Base-by-base conservation (phyloP, 176 grass and related monocot genomes). In the Cymbopogon citratus region DNA sequence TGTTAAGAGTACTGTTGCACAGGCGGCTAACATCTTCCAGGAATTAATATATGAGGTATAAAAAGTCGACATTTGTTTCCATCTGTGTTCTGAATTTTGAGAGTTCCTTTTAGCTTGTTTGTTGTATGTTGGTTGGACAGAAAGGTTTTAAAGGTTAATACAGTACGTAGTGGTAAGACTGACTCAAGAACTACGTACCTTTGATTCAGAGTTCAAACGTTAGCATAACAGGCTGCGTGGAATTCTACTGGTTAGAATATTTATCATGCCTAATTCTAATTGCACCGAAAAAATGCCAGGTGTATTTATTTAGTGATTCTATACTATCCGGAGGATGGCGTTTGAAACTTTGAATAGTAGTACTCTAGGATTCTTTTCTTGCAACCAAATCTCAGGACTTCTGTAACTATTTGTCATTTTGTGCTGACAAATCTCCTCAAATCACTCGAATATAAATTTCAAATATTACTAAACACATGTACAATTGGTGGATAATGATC, bases 121-220 rank as follows among this genome's bases (percentile, higher is more conserved):
- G 63, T 51, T 76, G 26, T 11, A 39, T 15, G 71, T 75, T 80
- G 29, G 64, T 71, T 89, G 77, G 54, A 64, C 77, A 65, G 19
- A 76, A 81, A 81, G 13, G 64, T 11, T 67, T 46, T 44, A 28
- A 80, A 81, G 41, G 34, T 56, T 76, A 14, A 27, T 40, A 9
- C 23, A 51, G 24, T 26, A 38, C 11, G 21, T 35, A 57, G 29
- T 75, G 49, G 13, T 13, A 54, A 29, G 73, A 51, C 60, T 83
- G 41, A 38, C 28, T 35, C 49, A 74, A 74, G 9, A 67, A 40
- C 66, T 63, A 29, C 12, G 3, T 18, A 6, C 18, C 61, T 36
- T 23, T 33, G 23, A 49, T 18, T 21, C 39, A 48, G 14, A 62
- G 5, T 16, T 78, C 27, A 71, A 69, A 63, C 15, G 26, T 12